These are phyloP conservation scores for Aspergillus quadricinctus DNA, from an alignment of 2,329 filamentous ascomycete genomes.

Conservation along the genomic window DNA sequence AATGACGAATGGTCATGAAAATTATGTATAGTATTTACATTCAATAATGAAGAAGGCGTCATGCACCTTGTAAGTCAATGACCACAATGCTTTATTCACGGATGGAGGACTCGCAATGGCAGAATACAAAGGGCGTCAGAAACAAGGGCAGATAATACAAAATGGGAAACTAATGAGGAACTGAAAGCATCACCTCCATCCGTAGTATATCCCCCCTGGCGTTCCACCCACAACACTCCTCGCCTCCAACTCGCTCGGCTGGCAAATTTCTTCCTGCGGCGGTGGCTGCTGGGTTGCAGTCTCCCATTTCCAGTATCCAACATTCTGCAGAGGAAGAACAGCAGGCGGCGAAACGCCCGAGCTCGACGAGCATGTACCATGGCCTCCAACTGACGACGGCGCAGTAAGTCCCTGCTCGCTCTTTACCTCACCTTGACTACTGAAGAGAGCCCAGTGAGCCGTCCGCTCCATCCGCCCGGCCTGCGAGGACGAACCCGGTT, in stretches of 20 bases:
- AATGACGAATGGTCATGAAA: no score
- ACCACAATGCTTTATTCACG: no score
- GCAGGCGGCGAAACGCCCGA: background rate
- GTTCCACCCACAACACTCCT: background rate
- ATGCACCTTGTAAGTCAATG: background rate
- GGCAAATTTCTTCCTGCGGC: background rate
- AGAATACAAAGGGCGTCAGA: background rate
- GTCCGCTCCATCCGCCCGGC: constrained; percentile 30
- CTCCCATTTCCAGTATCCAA: constrained; percentile 16
- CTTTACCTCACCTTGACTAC: constrained; percentile 9
- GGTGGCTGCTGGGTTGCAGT: constrained; percentile 1
- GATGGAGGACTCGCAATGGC: no score
- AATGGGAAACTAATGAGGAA: background rate
- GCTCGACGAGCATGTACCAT: background rate
- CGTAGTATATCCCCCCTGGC: background rate
- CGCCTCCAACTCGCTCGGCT: constrained; percentile 17
- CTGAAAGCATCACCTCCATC: background rate
- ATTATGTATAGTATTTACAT: background rate
- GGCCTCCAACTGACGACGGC: background rate
- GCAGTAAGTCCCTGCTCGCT: constrained; percentile 13
- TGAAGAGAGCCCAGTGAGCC: constrained; percentile 29
- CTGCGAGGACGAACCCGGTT: constrained; percentile 31
- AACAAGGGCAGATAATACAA: background rate
- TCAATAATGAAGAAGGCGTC: no score
- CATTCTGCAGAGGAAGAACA: background rate